phyloP scores from a whole-genome alignment of 2,329 filamentous ascomycete genomes.

The Clonostachys rhizophaga region DNA sequence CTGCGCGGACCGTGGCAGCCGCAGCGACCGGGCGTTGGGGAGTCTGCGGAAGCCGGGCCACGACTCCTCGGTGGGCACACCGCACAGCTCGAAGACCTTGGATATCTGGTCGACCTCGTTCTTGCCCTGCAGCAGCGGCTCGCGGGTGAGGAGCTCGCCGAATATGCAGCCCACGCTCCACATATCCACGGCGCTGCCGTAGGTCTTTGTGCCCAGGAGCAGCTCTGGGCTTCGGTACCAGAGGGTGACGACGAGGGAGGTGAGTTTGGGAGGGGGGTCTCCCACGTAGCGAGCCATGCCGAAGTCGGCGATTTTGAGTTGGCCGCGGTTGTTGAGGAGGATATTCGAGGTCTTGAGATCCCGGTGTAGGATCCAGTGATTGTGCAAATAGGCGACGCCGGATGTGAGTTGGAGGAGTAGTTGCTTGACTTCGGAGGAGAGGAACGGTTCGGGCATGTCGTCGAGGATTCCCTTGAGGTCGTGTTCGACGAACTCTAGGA shows the following conservation, averaged over 20 bases:
- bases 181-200: conserved; percentile 78
- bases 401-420: conserved; percentile 77
- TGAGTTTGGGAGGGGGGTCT: conserved; percentile 72
- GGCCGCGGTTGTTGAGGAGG: conserved; percentile 89
- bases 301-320: conserved; percentile 95
- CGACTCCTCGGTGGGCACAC: conserved; percentile 72
- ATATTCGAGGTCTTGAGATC: conserved; percentile 94
- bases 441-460: conserved; percentile 90
- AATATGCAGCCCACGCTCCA: conserved; percentile 98
- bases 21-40: conserved; percentile 78
- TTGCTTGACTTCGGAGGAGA: conserved; percentile 88
- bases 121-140: conserved; percentile 79
- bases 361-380: conserved; percentile 85
- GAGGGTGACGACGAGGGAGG: conserved; percentile 89
- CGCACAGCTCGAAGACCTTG: conserved; percentile 85
- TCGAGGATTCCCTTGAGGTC: conserved; percentile 91
- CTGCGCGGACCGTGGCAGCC: conserved; percentile 47
- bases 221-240: conserved; percentile 96
- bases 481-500: conserved; percentile 97
- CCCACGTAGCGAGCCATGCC: conserved; percentile 93
- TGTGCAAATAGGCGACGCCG: conserved; percentile 81
- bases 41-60: conserved; percentile 88
- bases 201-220: conserved; percentile 72
- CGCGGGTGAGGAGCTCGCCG: conserved; percentile 79
- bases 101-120: conserved; percentile 91